These are phyloP conservation scores for Botryotinia globosa DNA, from an alignment of 2,329 filamentous ascomycete genomes.

Conservation along the genomic window DNA sequence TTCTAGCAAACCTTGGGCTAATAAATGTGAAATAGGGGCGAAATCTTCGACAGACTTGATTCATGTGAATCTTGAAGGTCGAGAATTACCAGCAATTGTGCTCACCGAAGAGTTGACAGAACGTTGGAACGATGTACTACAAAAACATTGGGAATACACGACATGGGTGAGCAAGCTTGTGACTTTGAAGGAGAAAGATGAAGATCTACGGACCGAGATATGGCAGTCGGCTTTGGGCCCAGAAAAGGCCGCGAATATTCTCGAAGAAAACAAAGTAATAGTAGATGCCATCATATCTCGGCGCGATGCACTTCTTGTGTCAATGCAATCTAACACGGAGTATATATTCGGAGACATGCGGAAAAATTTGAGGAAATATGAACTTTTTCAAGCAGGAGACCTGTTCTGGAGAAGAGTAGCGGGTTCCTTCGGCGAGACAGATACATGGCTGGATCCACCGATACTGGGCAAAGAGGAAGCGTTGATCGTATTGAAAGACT, in stretches of 20 bases:
- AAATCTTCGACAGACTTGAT: background rate
- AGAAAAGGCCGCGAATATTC: background rate
- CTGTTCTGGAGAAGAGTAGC: background rate
- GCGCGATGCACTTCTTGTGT: background rate
- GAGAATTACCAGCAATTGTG: background rate
- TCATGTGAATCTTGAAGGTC: background rate
- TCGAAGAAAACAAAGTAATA: background rate
- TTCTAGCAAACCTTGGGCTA: background rate
- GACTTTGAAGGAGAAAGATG: background rate
- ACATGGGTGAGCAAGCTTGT: background rate
- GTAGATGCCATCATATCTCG: background rate
- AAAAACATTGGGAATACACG: background rate
- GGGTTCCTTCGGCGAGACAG: background rate
- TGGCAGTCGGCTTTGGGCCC: background rate
- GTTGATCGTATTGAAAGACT: background rate
- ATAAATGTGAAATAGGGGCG: background rate
- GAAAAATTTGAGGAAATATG: background rate
- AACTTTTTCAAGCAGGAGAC: background rate
- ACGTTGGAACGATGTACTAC: background rate
- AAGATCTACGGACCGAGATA: background rate
- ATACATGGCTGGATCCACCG: background rate
- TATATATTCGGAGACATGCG: background rate
- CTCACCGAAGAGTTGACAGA: background rate
- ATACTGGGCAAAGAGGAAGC: background rate
- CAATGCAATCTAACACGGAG: background rate